phyloP scores from a whole-genome alignment of 1,139 yeast genomes.

The Suhomyces coccinellae region DNA sequence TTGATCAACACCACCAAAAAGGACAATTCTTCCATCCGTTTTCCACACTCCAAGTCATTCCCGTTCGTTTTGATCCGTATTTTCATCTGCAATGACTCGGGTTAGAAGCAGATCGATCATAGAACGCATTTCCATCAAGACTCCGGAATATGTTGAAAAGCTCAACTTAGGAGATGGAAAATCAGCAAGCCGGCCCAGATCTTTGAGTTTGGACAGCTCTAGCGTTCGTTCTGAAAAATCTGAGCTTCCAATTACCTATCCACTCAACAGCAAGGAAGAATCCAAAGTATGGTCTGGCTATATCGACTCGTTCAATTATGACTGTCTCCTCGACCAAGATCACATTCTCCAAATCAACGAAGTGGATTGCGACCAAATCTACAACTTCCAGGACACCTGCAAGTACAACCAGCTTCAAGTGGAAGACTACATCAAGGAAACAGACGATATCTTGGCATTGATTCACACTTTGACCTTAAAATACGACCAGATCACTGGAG shows the following conservation, averaged over 20 bases:
- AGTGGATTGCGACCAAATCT: slow-evolving; percentile 30
- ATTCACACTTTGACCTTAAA: slow-evolving; percentile 48
- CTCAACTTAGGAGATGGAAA: slow-evolving; percentile 14
- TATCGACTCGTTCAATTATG: slow-evolving; percentile 38
- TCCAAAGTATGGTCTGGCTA: slow-evolving; percentile 32
- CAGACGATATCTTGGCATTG: slow-evolving; percentile 41
- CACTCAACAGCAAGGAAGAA: slow-evolving; percentile 40
- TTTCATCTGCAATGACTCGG: slow-evolving; percentile 18
- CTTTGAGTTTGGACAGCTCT: slow-evolving; percentile 12
- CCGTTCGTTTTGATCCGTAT: neutral
- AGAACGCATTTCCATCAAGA: slow-evolving; percentile 41
- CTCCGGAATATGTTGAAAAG: slow-evolving; percentile 28
- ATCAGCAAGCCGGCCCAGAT: slow-evolving; percentile 15
- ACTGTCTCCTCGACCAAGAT: slow-evolving; percentile 34
- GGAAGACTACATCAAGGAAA: slow-evolving; percentile 39
- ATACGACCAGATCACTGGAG: slow-evolving; percentile 56
- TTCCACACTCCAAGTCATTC: neutral
- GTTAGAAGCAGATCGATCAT: slow-evolving; percentile 55
- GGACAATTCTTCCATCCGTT: neutral
- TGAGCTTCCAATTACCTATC: slow-evolving; percentile 18
- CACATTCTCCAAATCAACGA: slow-evolving; percentile 36
- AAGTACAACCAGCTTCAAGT: slow-evolving; percentile 33
- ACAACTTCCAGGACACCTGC: slow-evolving; percentile 46
- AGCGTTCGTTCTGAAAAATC: neutral
- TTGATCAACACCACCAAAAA: neutral